Evolutionary conservation across 2,329 filamentous ascomycete genomes (phyloP).

Genomic region (Rhynchosporium secalis): DNA sequence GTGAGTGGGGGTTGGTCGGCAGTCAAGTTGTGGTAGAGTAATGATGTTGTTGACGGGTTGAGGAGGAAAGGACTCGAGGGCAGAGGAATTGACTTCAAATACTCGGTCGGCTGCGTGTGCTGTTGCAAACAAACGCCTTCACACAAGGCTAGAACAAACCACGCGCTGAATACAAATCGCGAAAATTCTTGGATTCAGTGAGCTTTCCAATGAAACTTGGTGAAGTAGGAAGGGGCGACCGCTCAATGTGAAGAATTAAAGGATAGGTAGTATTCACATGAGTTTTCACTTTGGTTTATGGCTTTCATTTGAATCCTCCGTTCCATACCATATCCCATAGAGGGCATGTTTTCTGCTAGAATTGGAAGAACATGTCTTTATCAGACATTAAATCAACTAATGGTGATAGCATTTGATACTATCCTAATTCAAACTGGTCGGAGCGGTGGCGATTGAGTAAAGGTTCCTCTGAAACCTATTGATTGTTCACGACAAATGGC

Average conservation of each 20-base stretch:
- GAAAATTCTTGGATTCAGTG: neutral
- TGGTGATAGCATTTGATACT: too few species aligned
- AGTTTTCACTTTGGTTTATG: neutral
- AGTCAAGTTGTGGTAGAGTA: slow-evolving; percentile 2
- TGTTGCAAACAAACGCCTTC: neutral
- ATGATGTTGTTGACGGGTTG: slow-evolving; percentile 4
- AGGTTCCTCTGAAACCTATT: too few species aligned
- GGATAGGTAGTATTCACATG: neutral
- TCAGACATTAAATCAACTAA: too few species aligned
- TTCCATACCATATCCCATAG: too few species aligned
- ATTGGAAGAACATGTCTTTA: too few species aligned
- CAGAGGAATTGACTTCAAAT: neutral
- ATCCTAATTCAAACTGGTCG: too few species aligned
- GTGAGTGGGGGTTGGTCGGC: slow-evolving; percentile 5
- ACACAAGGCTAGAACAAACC: neutral
- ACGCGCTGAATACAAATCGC: neutral
- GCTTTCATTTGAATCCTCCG: too few species aligned
- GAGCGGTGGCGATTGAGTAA: too few species aligned
- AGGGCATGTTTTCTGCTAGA: too few species aligned
- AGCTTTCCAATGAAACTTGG: neutral
- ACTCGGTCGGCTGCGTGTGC: neutral
- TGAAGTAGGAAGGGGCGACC: slow-evolving; percentile 2
- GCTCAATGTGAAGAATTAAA: too few species aligned
- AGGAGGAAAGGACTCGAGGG: neutral
- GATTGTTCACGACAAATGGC: too few species aligned